Percentiles rank a stretch among this genome's conserved stretches.
Conservation (phyloP, 371 early-diverging fungal species). For the Mortierella sp. region DNA sequence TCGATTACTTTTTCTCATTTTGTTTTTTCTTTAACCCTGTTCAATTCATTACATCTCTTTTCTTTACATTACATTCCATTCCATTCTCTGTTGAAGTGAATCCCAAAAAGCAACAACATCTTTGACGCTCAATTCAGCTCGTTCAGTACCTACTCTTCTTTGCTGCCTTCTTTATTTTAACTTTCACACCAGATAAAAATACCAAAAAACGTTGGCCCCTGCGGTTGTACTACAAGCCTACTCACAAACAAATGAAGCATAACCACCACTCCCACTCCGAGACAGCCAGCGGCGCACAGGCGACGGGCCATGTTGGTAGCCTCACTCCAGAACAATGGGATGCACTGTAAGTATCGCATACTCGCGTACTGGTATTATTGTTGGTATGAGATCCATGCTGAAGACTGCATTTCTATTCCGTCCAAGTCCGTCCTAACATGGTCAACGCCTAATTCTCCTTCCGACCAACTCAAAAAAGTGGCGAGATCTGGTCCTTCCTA, state of each 20-base stretch:
- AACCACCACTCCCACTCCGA: constrained; percentile 6
- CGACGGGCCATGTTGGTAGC: constrained; percentile 43
- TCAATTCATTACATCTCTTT: neutral
- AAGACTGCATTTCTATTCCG: neutral
- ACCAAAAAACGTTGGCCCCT: constrained; percentile 9
- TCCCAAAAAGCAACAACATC: neutral
- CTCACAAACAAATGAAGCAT: constrained; percentile 30
- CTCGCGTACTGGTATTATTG: neutral
- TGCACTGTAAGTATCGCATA: constrained; percentile 40
- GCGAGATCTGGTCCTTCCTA: constrained; percentile 56
- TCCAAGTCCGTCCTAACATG: constrained; percentile 12
- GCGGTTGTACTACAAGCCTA: neutral
- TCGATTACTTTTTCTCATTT: neutral
- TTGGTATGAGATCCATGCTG: too few species aligned
- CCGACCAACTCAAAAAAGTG: constrained; percentile 24
- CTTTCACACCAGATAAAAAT: neutral
- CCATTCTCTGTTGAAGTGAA: too few species aligned
- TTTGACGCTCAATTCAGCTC: neutral
- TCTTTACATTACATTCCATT: too few species aligned
- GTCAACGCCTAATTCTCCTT: neutral
- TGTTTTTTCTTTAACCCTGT: neutral
- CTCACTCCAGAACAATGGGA: constrained; percentile 54
- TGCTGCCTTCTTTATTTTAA: neutral
- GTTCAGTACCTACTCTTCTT: too few species aligned
- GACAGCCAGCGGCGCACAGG: neutral